phyloP scores from a whole-genome alignment of 1,139 yeast species.

The Suhomyces chickasaworum region DNA sequence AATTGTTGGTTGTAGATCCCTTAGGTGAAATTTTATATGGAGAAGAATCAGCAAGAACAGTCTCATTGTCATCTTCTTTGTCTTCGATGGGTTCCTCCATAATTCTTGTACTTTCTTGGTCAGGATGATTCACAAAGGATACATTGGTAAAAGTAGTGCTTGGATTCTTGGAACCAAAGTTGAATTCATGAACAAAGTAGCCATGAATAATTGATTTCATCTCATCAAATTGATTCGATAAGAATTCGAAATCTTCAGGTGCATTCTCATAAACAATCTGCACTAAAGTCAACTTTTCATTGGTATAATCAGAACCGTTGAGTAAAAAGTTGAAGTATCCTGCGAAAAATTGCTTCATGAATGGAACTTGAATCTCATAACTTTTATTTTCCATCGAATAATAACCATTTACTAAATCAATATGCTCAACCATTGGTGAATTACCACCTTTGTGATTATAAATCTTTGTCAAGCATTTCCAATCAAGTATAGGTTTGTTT shows the following conservation, averaged over 20 bases:
- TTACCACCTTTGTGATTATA: conserved; percentile 23
- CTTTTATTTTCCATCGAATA: conserved; percentile 18
- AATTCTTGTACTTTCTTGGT: conserved; percentile 4
- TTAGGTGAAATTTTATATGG: conserved; percentile 31
- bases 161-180: conserved; percentile 17
- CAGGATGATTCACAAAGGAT: conserved; percentile 10
- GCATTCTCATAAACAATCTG: conserved; percentile 32
- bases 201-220: conserved; percentile 25
- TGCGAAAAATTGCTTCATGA: conserved; percentile 42
- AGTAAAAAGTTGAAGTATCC: conserved; percentile 41
- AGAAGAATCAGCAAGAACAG: conserved; percentile 45
- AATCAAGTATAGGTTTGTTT: conserved; percentile 27
- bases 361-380: conserved; percentile 40
- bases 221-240: conserved; percentile 15
- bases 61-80: conserved; percentile 41
- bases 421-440: conserved; percentile 26
- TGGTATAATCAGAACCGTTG: conserved; percentile 34
- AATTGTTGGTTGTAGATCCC: conserved; percentile 11
- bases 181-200: conserved; percentile 34
- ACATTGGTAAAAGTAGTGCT: conserved; percentile 16
- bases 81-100: conserved; percentile 8
- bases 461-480: conserved; percentile 39
- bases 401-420: conserved; percentile 43
- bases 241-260: conserved; percentile 12
- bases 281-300: conserved; percentile 29